Conservation (phyloP, 2,329 filamentous ascomycete genomes). For the Beauveria australis region DNA sequence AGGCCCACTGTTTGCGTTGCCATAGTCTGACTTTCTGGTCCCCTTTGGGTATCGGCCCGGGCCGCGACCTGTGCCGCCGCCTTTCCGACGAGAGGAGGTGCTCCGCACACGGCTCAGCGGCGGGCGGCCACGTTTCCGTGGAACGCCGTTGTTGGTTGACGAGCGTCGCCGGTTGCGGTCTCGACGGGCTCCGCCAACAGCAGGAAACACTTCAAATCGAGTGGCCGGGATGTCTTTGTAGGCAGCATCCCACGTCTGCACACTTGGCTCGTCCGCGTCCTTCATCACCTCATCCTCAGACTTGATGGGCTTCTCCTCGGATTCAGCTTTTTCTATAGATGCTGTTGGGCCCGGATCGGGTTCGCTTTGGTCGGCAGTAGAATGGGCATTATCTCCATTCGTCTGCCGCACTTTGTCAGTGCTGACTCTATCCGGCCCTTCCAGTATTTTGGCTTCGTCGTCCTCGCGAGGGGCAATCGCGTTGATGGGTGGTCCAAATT, state of each 20-base stretch:
- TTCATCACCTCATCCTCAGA: constrained; percentile 20
- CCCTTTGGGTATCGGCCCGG: constrained; percentile 61
- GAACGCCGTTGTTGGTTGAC: neutral
- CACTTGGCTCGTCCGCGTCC: constrained; percentile 21
- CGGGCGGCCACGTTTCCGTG: constrained; percentile 23
- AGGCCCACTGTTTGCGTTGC: constrained; percentile 57
- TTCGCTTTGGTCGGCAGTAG: constrained; percentile 1
- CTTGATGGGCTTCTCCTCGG: constrained; percentile 24
- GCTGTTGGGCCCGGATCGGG: neutral
- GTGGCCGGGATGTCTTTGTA: constrained; percentile 56
- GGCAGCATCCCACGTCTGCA: constrained; percentile 34
- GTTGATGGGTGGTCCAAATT: constrained; percentile 71
- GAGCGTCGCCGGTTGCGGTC: constrained; percentile 35
- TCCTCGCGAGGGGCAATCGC: constrained; percentile 84
- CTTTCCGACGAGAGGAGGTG: constrained; percentile 40
- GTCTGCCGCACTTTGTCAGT: constrained; percentile 15
- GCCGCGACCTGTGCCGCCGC: constrained; percentile 55
- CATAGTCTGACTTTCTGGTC: constrained; percentile 60
- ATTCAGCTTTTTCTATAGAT: constrained; percentile 19
- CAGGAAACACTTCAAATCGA: constrained; percentile 73
- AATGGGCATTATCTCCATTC: constrained; percentile 17
- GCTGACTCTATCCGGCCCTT: constrained; percentile 19
- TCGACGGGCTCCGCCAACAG: constrained; percentile 43
- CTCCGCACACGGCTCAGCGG: constrained; percentile 25
- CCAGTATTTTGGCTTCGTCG: constrained; percentile 40